Base-by-base conservation (phyloP, 345 rosid species). In the sweet orange (Citrus sinensis) region DNA sequence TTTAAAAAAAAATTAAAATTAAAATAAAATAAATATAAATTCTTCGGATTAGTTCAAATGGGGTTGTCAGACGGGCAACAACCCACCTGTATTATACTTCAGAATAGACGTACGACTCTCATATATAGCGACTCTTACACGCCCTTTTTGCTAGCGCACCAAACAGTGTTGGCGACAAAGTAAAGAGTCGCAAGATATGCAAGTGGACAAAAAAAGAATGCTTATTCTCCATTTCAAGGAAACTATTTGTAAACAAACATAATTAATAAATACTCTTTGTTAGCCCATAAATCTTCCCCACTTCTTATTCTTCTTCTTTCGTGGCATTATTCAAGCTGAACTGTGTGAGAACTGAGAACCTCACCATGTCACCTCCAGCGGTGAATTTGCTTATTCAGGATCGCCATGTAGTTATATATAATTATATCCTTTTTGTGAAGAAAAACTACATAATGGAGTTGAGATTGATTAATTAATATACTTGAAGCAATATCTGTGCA, bases 131-230 rank as follows among this genome's bases (percentile, higher is more conserved):
- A 67, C 56, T 83, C 76, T 79, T 81, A 78, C 82, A 83, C 85
- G 87, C 79, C 30, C 29, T 54, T 54, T 56, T 17, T 39, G 55
- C 34, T 39, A 25, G 27, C 22, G 74, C 85, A 86, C 89, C 85
- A 85, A 85, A 84, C 80, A 54, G 51, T 70, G 74, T 82, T 89
- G 82, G 82, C 92, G 90, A 84, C 89, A 17, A 89, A 87, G 92
- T 80, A 67, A 89, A 89, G 92, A 79, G 87, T 24, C 34, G 17
- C 13, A 74, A 35, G 65, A 22, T 20, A 55, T 25, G 73, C 35
- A 61, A 72, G 42, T 55, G 46, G 35, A 14, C 34, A 60, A 42
- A 69, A 39, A 39, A 56, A 66, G 63, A 29, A 85, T 74, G 87
- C 92, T 87, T 86, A 30, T 29, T 79, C 80, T 79, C 77, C 81